phyloP scores from a whole-genome alignment of 2,329 filamentous ascomycete genomes.

The Aspergillus versicolor region DNA sequence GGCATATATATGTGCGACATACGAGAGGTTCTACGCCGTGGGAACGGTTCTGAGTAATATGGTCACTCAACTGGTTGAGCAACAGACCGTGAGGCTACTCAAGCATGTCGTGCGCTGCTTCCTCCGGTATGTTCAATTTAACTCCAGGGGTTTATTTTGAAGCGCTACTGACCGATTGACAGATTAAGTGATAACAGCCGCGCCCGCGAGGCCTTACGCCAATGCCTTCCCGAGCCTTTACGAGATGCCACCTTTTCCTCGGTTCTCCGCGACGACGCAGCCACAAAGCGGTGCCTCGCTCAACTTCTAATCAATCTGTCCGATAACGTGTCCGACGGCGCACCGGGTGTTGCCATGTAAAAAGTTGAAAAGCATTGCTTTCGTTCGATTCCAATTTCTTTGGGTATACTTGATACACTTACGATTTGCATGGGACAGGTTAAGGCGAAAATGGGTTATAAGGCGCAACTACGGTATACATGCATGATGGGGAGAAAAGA shows the following conservation, averaged over 20 bases:
- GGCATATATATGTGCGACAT: slow-evolving; percentile 98
- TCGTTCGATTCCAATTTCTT: slow-evolving; percentile 26
- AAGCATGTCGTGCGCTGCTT: slow-evolving; percentile 99
- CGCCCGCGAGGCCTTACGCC: slow-evolving; percentile 87
- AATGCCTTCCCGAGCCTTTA: slow-evolving; percentile 97
- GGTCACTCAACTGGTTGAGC: slow-evolving; percentile 95
- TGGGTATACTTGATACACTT: slow-evolving; percentile 35
- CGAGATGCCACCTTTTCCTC: slow-evolving; percentile 96
- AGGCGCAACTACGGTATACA: slow-evolving; percentile 37
- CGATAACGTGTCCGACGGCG: slow-evolving; percentile 70
- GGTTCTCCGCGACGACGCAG: slow-evolving; percentile 92
- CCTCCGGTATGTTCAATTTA: slow-evolving; percentile 66
- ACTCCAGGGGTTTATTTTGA: not conserved
- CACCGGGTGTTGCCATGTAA: slow-evolving; percentile 41
- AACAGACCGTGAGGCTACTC: slow-evolving; percentile 89
- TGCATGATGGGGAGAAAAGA: slow-evolving; percentile 16
- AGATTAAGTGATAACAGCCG: slow-evolving; percentile 95
- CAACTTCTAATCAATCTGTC: slow-evolving; percentile 95
- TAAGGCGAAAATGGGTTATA: slow-evolving; percentile 41
- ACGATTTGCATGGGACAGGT: slow-evolving; percentile 44
- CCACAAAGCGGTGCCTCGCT: slow-evolving; percentile 95
- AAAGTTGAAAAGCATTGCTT: slow-evolving; percentile 29
- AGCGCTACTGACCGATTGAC: not conserved
- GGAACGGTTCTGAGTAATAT: slow-evolving; percentile 98
- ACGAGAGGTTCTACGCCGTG: slow-evolving; percentile 97